Evolutionary conservation across 2,329 filamentous ascomycete species (phyloP), one percentile per base, ranked within the genome.

Genomic region (Herpotrichia juniperi): DNA sequence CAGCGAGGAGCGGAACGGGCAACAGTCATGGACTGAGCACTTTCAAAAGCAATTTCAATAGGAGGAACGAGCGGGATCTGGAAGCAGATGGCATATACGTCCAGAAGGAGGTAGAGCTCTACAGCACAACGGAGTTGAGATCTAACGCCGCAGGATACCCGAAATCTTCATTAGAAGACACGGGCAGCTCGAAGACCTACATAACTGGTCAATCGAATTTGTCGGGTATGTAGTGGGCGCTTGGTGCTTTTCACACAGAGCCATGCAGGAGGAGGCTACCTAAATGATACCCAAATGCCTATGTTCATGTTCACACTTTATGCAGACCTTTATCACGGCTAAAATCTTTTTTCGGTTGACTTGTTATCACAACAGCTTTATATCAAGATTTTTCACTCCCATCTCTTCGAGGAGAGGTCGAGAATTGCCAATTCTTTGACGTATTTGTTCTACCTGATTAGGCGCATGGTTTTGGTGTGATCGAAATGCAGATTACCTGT

Each of bases 71-170:
- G n/a, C n/a, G n/a, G n/a, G n/a, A n/a, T n/a, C n/a, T n/a, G n/a
- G n/a, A n/a, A n/a, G 50, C 46, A 22, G 28, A 49, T 10, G 52
- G 54, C 0, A 62, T 59, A 7, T 59, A 59, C 35, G 34, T 62
- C 3, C 57, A 55, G 22, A 56, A 59, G 21, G 57, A 59, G 9
- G 34, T 59, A 2, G 59, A 62, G 39, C 46, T 62, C 21, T 42
- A 54, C 4, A 59, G 57, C 32, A 62, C 57, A 11, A 59, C 59
- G 1, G 59, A 59, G 31, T 32, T 62, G 19, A 53, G 48, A 19
- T 17, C 21, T 19, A 44, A 43, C 28, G 47, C 35, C 9, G 47
- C 42, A 4, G 48, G 43, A n/a, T 51, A 32, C 31, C 37, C 25
- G n/a, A n/a, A n/a, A 24, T 30, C 44, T 24, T 55, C 51, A 24